Evolutionary conservation across 257 asterid genomes (phyloP).

Genomic region (Agastache rugosa): DNA sequence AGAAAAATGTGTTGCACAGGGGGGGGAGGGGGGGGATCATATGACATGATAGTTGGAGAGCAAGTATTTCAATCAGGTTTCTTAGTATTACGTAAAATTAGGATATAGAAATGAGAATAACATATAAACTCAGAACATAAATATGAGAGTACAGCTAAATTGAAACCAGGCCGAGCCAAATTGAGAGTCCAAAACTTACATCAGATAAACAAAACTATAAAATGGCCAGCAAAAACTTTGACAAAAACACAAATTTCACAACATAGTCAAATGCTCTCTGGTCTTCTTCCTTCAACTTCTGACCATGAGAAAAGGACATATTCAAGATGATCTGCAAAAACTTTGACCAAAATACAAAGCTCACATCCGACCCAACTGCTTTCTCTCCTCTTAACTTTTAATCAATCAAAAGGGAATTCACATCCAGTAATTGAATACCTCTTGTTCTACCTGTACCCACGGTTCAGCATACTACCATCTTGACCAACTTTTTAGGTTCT

Average conservation of each 20-base stretch:
- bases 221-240: too few relatives aligned
- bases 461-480: too few relatives aligned
- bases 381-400: neutral
- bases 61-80: too few relatives aligned
- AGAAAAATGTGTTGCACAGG: too few relatives aligned
- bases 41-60: too few relatives aligned
- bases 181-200: neutral
- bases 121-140: neutral
- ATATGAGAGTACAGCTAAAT: slow-evolving; percentile 5
- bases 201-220: neutral
- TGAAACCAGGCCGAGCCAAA: neutral
- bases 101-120: neutral
- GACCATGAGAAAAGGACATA: neutral
- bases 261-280: too few relatives aligned
- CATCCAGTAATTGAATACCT: neutral
- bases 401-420: neutral
- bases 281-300: neutral
- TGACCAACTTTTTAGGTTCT: too few relatives aligned
- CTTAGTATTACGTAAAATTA: neutral
- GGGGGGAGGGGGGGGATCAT: too few relatives aligned
- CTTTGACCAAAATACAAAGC: slow-evolving; percentile 12
- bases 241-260: too few relatives aligned
- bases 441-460: too few relatives aligned
- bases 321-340: neutral
- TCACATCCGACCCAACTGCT: neutral